These are phyloP conservation scores for Rhododendron ovatum DNA, from an alignment of 148 eudicot genomes.

Conservation along the genomic window DNA sequence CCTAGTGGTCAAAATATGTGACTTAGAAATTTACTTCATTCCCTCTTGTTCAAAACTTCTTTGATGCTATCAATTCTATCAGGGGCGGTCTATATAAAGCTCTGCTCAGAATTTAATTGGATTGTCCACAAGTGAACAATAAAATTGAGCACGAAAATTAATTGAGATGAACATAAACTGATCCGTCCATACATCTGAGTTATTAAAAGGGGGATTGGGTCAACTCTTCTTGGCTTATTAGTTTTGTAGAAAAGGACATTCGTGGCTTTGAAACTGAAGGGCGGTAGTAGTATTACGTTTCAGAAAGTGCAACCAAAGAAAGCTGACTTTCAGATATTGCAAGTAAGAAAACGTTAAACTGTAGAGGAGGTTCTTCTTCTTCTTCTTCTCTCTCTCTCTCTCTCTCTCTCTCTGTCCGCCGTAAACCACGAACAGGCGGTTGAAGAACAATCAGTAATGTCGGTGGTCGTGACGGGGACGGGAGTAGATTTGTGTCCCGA, in stretches of 20 bases:
- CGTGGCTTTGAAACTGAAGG: background rate
- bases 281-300: background rate
- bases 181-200: too few species aligned
- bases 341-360: background rate
- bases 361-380: background rate
- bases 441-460: background rate
- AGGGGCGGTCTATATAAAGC: background rate
- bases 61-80: too few species aligned
- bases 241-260: background rate
- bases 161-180: too few species aligned
- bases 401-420: background rate
- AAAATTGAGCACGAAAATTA: too few species aligned
- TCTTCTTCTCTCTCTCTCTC: background rate
- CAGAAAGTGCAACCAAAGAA: background rate
- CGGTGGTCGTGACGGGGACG: background rate
- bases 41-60: accelerated
- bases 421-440: background rate
- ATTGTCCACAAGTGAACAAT: accelerated
- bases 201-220: background rate
- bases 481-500: background rate
- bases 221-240: background rate
- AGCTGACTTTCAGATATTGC: background rate
- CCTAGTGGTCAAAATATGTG: too few species aligned
- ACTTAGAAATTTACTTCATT: too few species aligned
- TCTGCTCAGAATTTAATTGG: too few species aligned